These are phyloP conservation scores for Penicillium egyptiacum DNA, from an alignment of 495 filamentous ascomycete species.

Conservation along the genomic window DNA sequence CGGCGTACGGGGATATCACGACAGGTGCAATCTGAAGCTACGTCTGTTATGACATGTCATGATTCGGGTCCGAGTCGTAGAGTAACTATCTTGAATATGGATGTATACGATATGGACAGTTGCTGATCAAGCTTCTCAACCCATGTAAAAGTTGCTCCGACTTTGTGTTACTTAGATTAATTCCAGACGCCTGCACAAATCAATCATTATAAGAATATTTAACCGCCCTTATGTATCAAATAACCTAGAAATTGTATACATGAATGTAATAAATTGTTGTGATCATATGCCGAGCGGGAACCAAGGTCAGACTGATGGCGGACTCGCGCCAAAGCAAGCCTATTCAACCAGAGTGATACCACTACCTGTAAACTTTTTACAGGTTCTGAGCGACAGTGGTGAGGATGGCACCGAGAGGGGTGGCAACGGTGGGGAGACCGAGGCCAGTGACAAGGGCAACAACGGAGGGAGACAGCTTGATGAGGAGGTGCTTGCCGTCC, in stretches of 20 bases:
- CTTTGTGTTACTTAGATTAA: not conserved
- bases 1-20: not conserved
- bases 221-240: not conserved
- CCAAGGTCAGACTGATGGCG: not conserved
- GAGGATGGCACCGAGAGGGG: constrained; percentile 37
- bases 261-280: not conserved
- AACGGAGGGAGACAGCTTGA: constrained; percentile 37
- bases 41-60: not conserved
- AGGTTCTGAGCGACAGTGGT: constrained; percentile 39
- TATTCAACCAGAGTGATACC: not conserved
- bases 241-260: not conserved
- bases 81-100: not conserved
- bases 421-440: constrained; percentile 36
- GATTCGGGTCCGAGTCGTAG: not conserved
- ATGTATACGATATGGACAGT: not conserved
- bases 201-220: not conserved
- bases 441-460: constrained; percentile 38
- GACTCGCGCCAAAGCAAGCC: constrained; percentile 16
- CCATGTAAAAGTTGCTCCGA: not conserved
- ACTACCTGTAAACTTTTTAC: constrained; percentile 22
- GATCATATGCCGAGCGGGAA: not conserved
- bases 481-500: constrained; percentile 36
- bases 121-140: not conserved
- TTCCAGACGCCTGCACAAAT: not conserved
- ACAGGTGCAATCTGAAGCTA: not conserved